Evolutionary conservation across 2,329 filamentous ascomycete species (phyloP), one percentile per base, ranked within the genome.

Genomic region (Trichophyton equinum): DNA sequence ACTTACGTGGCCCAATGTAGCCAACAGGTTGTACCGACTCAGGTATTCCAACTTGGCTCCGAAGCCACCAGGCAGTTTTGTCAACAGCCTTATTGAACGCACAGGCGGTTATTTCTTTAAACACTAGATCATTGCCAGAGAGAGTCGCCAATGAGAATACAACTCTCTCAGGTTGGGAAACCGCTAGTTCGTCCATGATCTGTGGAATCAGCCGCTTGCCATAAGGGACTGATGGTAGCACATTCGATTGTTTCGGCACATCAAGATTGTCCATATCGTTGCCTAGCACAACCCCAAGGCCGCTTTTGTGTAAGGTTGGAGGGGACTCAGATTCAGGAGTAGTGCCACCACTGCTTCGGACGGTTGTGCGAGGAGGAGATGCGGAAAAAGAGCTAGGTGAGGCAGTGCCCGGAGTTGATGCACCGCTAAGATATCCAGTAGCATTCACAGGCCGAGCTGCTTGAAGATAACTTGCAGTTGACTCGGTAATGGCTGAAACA

Each of bases 1-100:
- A 58, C 57, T 42, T 58, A 58, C 57, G 57, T 13, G 57, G 57
- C n/a, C 57, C 57, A n/a, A 58, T 58, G 18, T 58, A 58, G 2
- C 57, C 57, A 15, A 58, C 57, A 44, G 57, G 57, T 18, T 46
- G 57, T 3, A 58, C 27, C 1, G n/a, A 33, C 5, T 53, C 49
- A 18, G 42, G 22, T 30, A 8, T 36, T 27, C 58, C 58, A 11
- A 59, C 18, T 20, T 49, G 58, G 13, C 9, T 15, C 5, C 30
- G 38, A 38, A 59, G 58, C 40, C 44, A 59, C 58, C 58, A 59
- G 22, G 42, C 44, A 9, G 58, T 53, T 25, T 46, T 59, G 44
- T 59, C 46, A 15, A 59, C 30, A 25, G 58, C 58, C 22, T 59
- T 59, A 8, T 36, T 46, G 25, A 59, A 51, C 3, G 33, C 42